These are phyloP conservation scores for Colletotrichum salicis DNA, from an alignment of 2,329 filamentous ascomycete genomes.

Conservation along the genomic window DNA sequence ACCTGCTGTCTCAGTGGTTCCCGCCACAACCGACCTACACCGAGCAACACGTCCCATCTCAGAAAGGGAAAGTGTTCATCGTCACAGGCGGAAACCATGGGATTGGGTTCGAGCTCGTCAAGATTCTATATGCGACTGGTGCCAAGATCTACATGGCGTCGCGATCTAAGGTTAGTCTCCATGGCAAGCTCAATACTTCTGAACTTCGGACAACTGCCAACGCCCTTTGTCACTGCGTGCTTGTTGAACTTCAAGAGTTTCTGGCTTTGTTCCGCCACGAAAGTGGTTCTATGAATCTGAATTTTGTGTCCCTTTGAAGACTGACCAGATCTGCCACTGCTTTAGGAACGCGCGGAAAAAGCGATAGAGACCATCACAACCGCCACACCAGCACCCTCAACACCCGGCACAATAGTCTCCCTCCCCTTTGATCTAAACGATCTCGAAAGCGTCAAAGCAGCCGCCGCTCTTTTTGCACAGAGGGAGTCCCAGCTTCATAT, in stretches of 20 bases:
- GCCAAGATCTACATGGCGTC: slow-evolving; percentile 65
- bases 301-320: not conserved
- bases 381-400: slow-evolving; percentile 9
- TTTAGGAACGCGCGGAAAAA: slow-evolving; percentile 41
- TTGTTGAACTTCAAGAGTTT: not conserved
- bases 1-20: slow-evolving; percentile 19
- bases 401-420: slow-evolving; percentile 42
- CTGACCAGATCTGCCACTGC: not conserved
- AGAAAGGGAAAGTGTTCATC: slow-evolving; percentile 51
- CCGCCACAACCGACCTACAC: slow-evolving; percentile 42
- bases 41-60: slow-evolving; percentile 40
- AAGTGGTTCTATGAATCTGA: not conserved
- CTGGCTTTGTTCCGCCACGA: not conserved
- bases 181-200: not conserved
- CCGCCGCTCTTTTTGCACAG: slow-evolving; percentile 48
- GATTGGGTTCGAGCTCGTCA: slow-evolving; percentile 61
- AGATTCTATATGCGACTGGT: slow-evolving; percentile 62
- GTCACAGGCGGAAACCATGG: slow-evolving; percentile 56
- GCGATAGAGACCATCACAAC: slow-evolving; percentile 46
- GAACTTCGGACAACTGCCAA: slow-evolving; percentile 37
- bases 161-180: slow-evolving; percentile 45
- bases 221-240: too few relatives aligned
- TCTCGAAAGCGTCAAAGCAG: slow-evolving; percentile 50
- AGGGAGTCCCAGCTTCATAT: slow-evolving; percentile 54
- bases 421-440: slow-evolving; percentile 55